phyloP scores from a whole-genome alignment of 441 rosid species.

The Aquilaria agallochum region DNA sequence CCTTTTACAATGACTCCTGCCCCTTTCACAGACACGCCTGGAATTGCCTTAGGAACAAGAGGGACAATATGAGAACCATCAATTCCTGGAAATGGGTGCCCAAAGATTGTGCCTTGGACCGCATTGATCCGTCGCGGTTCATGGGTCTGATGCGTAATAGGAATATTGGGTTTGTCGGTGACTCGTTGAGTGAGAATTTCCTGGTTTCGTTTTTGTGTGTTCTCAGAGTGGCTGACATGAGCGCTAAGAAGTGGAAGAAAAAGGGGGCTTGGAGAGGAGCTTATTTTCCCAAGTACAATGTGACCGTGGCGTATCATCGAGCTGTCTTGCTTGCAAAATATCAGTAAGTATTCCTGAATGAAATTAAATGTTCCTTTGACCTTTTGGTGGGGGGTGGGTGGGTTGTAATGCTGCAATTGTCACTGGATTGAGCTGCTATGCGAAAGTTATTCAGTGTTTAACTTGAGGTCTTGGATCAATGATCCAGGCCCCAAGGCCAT shows the following conservation, averaged over 20 bases:
- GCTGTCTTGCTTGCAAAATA: constrained; percentile 85
- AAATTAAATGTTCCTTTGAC: no score
- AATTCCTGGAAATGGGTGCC: constrained; percentile 95
- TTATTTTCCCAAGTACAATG: constrained; percentile 76
- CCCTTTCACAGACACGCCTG: constrained; percentile 93
- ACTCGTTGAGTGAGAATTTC: constrained; percentile 88
- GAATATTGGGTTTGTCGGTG: constrained; percentile 90
- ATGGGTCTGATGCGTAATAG: constrained; percentile 57
- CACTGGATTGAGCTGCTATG: no score
- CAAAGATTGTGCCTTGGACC: constrained; percentile 46
- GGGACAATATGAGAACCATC: constrained; percentile 64
- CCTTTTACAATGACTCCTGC: constrained; percentile 71
- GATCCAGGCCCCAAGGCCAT: no score
- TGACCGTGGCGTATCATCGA: constrained; percentile 87
- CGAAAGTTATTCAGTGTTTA: no score
- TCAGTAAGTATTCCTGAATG: constrained; percentile 26
- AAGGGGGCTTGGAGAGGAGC: constrained; percentile 97
- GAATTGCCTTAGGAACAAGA: constrained; percentile 75
- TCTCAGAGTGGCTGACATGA: constrained; percentile 67
- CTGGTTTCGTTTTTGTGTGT: constrained; percentile 74
- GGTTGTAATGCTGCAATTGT: no score
- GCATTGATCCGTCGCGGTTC: constrained; percentile 55
- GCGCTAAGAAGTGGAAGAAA: constrained; percentile 82
- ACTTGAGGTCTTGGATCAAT: no score
- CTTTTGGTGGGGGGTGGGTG: no score